A percentile compares a stretch with the other conserved stretches of the same genome.
Evolutionary conservation across 192 early-diverging fungal species (phyloP).

Genomic region (Coemansia sp.): DNA sequence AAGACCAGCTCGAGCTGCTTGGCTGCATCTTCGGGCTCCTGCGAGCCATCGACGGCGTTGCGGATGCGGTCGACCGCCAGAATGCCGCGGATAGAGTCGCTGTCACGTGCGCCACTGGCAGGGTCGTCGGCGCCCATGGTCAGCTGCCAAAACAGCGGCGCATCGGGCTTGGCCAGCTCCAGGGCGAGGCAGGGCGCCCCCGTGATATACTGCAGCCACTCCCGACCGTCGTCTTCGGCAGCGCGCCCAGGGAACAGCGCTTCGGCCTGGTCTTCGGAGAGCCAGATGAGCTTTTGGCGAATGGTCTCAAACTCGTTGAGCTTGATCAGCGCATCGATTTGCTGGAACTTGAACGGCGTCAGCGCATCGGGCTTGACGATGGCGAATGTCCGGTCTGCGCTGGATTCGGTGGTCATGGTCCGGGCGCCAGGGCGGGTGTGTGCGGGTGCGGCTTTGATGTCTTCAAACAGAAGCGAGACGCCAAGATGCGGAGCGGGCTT

Average conservation of each 20-base stretch:
- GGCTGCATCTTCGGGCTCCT: constrained; percentile 48
- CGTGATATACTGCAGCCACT: constrained; percentile 55
- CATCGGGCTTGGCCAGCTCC: constrained; percentile 57
- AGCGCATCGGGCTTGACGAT: constrained; percentile 63
- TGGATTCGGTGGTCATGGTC: constrained; percentile 29
- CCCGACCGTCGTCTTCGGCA: constrained; percentile 38
- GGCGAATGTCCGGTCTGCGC: constrained; percentile 56
- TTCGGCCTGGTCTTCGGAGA: constrained; percentile 41
- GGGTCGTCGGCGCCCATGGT: constrained; percentile 59
- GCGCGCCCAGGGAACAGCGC: constrained; percentile 50
- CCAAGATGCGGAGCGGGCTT: constrained; percentile 36
- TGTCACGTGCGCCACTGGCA: constrained; percentile 29
- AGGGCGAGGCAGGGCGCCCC: constrained; percentile 57
- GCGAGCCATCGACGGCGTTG: constrained; percentile 59
- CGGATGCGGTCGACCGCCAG: constrained; percentile 58
- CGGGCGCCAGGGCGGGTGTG: constrained; percentile 10
- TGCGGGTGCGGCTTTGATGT: constrained; percentile 22
- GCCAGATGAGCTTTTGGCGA: constrained; percentile 56
- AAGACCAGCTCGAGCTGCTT: constrained; percentile 55
- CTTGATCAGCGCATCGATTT: constrained; percentile 55
- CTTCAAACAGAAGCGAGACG: constrained; percentile 47
- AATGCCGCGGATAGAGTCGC: constrained; percentile 57
- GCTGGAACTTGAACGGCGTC: constrained; percentile 54
- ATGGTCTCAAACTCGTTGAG: constrained; percentile 57
- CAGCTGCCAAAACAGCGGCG: constrained; percentile 54